These are phyloP conservation scores for Fraxinus americana DNA, from an alignment of 257 asterid genomes.

Conservation along the genomic window DNA sequence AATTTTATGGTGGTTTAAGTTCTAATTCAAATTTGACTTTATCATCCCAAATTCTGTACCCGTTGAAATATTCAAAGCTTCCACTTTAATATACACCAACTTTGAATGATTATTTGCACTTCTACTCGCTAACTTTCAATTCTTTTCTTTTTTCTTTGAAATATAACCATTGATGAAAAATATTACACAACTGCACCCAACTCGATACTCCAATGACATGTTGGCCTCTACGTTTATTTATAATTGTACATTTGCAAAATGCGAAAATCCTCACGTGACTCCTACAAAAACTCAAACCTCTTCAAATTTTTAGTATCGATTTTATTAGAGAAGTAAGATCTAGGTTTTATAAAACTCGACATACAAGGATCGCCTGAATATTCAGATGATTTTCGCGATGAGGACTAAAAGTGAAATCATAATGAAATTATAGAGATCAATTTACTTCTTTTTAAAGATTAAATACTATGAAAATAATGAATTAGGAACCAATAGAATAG, in stretches of 20 bases:
- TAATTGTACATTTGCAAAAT: too few relatives aligned
- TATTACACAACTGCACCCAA: too few relatives aligned
- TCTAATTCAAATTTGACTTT: neutral
- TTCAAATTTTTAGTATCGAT: too few relatives aligned
- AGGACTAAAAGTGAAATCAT: too few relatives aligned
- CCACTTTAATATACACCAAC: neutral
- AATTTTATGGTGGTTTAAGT: neutral
- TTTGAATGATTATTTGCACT: neutral
- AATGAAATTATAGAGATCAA: neutral
- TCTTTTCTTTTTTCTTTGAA: too few relatives aligned
- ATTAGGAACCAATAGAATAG: neutral
- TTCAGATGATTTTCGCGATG: too few relatives aligned
- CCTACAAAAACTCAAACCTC: neutral
- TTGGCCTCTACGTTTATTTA: too few relatives aligned
- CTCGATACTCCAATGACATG: too few relatives aligned
- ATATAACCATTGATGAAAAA: too few relatives aligned
- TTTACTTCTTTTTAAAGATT: too few relatives aligned
- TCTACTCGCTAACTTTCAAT: neutral
- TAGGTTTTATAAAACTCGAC: neutral
- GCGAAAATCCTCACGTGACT: too few relatives aligned
- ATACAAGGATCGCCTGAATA: too few relatives aligned
- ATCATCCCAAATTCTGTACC: neutral
- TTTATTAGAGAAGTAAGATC: neutral
- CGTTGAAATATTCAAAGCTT: neutral
- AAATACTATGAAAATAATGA: neutral